phyloP scores from a whole-genome alignment of 176 grass and related monocot genomes.

The Aegilops longissima region DNA sequence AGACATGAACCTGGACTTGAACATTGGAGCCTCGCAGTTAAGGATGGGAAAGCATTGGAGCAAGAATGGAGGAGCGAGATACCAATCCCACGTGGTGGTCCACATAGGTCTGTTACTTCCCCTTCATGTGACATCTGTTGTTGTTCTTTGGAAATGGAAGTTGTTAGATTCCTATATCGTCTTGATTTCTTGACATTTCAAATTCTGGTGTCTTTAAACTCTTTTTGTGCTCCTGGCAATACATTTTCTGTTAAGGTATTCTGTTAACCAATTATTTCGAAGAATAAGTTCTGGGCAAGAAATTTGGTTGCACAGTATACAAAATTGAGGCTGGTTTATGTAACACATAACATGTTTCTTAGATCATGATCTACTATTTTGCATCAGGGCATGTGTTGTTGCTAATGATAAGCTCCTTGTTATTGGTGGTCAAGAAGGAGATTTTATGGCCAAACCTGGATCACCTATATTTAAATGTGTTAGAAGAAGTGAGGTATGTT shows the following conservation, averaged over 20 bases:
- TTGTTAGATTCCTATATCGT: slow-evolving; percentile 12
- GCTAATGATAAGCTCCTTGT: slow-evolving; percentile 88
- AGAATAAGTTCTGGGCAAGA: not conserved
- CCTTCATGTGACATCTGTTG: slow-evolving; percentile 12
- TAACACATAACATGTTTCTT: not conserved
- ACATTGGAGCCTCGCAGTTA: slow-evolving; percentile 91
- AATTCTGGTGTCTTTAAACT: not conserved
- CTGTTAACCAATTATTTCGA: not conserved
- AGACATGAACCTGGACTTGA: slow-evolving; percentile 84
- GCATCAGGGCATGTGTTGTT: slow-evolving; percentile 81
- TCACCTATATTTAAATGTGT: slow-evolving; percentile 99
- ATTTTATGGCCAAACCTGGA: slow-evolving; percentile 99
- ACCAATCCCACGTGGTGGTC: slow-evolving; percentile 88
- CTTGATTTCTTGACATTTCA: not conserved
- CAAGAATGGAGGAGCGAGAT: slow-evolving; percentile 78
- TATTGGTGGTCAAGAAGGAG: slow-evolving; percentile 99
- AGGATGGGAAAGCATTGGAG: slow-evolving; percentile 88
- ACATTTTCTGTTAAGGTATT: not conserved
- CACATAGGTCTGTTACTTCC: slow-evolving; percentile 69
- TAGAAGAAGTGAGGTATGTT: slow-evolving; percentile 83
- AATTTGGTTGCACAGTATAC: slow-evolving; percentile 5
- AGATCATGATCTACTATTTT: slow-evolving; percentile 13
- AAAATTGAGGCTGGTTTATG: slow-evolving; percentile 6
- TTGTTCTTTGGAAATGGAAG: slow-evolving; percentile 19
- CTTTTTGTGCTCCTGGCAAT: not conserved